Evolutionary conservation across 345 rosid species (phyloP).

Genomic region (Euphorbia lathyris): DNA sequence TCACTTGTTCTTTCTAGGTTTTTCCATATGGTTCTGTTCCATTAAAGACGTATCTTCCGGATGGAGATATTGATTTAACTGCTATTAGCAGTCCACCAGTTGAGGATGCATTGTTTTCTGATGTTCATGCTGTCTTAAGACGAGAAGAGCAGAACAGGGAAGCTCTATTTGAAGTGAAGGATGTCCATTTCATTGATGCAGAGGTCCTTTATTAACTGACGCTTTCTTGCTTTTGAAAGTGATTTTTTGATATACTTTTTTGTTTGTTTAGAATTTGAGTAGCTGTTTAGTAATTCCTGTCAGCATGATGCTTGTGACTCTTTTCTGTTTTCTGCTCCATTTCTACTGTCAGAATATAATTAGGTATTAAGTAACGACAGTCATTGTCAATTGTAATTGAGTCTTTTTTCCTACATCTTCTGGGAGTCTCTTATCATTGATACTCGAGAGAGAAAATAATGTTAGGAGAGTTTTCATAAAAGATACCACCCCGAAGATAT

Average conservation of each 20-base stretch:
- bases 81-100: slow-evolving; percentile 21
- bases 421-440: not conserved
- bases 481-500: not conserved
- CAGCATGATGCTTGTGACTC: not conserved
- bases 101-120: slow-evolving; percentile 56
- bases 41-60: slow-evolving; percentile 80
- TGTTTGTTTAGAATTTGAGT: not conserved
- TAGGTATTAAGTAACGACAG: not conserved
- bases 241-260: not conserved
- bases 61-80: slow-evolving; percentile 93
- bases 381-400: not conserved
- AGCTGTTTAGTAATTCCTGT: not conserved
- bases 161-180: slow-evolving; percentile 49
- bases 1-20: slow-evolving; percentile 37
- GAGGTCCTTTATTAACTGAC: slow-evolving; percentile 43
- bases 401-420: not conserved
- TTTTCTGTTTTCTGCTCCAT: not conserved
- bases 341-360: not conserved
- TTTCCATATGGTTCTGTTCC: slow-evolving; percentile 50
- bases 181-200: slow-evolving; percentile 66
- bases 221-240: not conserved
- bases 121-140: slow-evolving; percentile 45
- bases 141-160: slow-evolving; percentile 38
- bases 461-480: not conserved
- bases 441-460: not conserved